Base-by-base conservation (phyloP, 805 yeast species). In the Hanseniaspora guilliermondii region DNA sequence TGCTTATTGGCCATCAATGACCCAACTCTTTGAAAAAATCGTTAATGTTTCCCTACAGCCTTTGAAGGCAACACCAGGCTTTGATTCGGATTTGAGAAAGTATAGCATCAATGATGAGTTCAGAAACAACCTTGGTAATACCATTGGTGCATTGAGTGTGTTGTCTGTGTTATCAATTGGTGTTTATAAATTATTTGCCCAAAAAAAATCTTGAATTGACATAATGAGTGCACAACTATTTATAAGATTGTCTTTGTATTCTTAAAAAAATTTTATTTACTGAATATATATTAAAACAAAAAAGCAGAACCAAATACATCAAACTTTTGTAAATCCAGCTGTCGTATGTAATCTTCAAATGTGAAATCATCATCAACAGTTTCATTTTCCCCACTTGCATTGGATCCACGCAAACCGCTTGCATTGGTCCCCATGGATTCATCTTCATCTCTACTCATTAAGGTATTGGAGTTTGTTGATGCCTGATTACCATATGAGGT, bases 11-110 rank as follows among this genome's bases (percentile, higher is more conserved):
- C 75, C 86, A 1, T 77, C 96, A 0, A 65, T 91, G 37, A 80
- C 81, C 58, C 97, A 94, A 60, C 70, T 93, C 21, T 85, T 91
- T 64, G 82, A 85, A 25, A 95, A 86, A 61, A 67, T 93, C 24
- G 95, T 89, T 0, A 95, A 87, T 59, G 93, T 94, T 0, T 95
- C 97, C 0, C 78, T 81, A 56, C 70, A 69, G 39, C 98, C 98
- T 0, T 77, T 81, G 41, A 66, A 74, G 6, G 84, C 87, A 6
- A 91, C 97, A 0, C 86, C 93, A 0, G 86, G 85, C 0, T 70
- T 80, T 39, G 85, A 83, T 37, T 85, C 83, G 0, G 89, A 82
- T 53, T 75, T 76, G 1, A 68, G 72, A 2, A 76, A 76, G 2
- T 63, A 71, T 12, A 37, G 37, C 21, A 35, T 52, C n/a, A 84